Base-by-base conservation (phyloP, 305 asterid genomes). In the Vinca major region DNA sequence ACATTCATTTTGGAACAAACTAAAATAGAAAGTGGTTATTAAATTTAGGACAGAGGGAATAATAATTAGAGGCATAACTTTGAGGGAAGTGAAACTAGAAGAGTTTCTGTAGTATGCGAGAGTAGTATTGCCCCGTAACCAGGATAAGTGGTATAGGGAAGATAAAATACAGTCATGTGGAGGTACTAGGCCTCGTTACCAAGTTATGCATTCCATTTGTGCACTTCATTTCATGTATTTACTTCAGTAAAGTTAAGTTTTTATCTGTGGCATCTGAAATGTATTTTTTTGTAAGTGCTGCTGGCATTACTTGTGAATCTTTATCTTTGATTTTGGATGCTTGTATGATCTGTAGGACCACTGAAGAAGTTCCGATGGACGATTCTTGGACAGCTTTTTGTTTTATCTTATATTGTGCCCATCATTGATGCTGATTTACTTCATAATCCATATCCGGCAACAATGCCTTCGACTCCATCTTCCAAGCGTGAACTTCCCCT, bases 301-400 rank as follows among this genome's bases (percentile, higher is more conserved):
- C 50, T 61, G 65, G 26, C 26, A 36, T 61, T 61, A 14, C 65
- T 66, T 36, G 36, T 40, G 43, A 40, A 36, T 69, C 68, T 69
- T 68, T 41, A 64, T 70, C 50, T 60, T 65, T 74, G 39, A 58
- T 68, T 44, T 72, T 14, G 14, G 66, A 68, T 65, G 75, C 71
- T 53, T 58, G 57, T 80, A 67, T 82, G 75, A 75, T 56, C 71
- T 83, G 60, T 85, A 88, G 96, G 92, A 71, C 58, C 67, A 50
- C 75, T 72, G 71, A 75, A 49, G 51, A 80, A 71, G 75, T 70
- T 76, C 77, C 76, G 53, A 9, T 82, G 89, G 87, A 71, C 74
- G 57, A 58, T 75, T 63, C 75, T 81, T 55, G 81, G 71, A 69
- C 82, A 73, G 69, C 71, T 87, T 73, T 78, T 91, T 78, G 74